Base-by-base conservation (phyloP, 805 yeast genomes). In the Maudiozyma bulderi region DNA sequence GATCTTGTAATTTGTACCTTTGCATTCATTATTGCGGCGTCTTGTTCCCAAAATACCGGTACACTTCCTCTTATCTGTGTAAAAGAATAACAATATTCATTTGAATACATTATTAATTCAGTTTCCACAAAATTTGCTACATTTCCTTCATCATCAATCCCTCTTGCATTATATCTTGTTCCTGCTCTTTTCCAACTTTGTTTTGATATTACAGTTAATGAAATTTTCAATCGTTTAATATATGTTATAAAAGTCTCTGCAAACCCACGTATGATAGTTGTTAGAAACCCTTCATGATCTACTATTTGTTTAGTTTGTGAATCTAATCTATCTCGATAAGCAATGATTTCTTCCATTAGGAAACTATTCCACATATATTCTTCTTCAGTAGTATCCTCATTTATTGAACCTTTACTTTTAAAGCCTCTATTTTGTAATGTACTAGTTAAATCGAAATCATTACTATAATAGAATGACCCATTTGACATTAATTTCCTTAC, bases 1-100 rank as follows among this genome's bases (percentile, higher is more conserved):
- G 96, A 86, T 58, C 99, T 75, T 0, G 96, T 88, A 9, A 93
- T 75, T 43, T 82, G 83, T 45, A 91, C 87, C 60, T 90, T 93
- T 15, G 96, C 95, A 54, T 86, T 82, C 29, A 91, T 79, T 51
- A 91, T 69, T 2, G 95, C 84, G 3, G 93, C 80, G 58, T 91
- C 97, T 66, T 93, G 99, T 63, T 93, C 99, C 99, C 99, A 93
- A 61, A 93, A 93, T 1, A 91, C 74, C 0, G 99, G 99, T 3
- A 93, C 88, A 13, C 95, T 84, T 5, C 99, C 99, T 60, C 99
- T 74, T 8, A 93, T 79, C 65, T 89, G 96, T 0, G 84, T 78
- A 65, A 82, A 90, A 1, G 97, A 79, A 62, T 80, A 89, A 73
- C 77, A 69, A 67, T 77, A 60, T 59, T 69, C 59, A 57, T 68